Percentiles rank a stretch among this genome's conserved stretches.
These are phyloP conservation scores for Acanthochlamys bracteata DNA, from an alignment of 106 monocot species.

Conservation along the genomic window DNA sequence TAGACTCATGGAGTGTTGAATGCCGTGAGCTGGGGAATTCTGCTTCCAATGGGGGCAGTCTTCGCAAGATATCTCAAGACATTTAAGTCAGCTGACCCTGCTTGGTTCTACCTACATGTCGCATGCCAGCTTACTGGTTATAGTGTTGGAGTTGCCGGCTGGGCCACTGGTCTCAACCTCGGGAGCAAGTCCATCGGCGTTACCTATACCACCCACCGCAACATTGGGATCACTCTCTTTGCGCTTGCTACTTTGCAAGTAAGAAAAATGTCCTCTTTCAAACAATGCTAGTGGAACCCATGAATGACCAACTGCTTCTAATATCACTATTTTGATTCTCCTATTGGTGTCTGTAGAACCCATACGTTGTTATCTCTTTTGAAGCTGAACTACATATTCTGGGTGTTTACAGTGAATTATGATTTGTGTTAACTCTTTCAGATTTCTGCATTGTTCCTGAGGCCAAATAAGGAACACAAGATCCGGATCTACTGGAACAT, in stretches of 20 bases:
- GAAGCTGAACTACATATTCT: no score
- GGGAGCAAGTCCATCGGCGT: constrained; percentile 49
- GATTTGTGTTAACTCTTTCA: background rate
- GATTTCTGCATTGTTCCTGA: constrained; percentile 65
- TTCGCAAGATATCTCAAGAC: constrained; percentile 53
- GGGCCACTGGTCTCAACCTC: constrained; percentile 48
- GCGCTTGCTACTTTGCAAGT: constrained; percentile 46
- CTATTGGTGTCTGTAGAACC: no score
- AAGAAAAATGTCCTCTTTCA: background rate
- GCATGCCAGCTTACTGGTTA: constrained; percentile 48
- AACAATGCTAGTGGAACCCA: no score
- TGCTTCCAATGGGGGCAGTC: constrained; percentile 50
- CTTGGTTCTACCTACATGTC: constrained; percentile 67
- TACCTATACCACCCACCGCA: constrained; percentile 31
- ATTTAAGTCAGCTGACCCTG: constrained; percentile 48
- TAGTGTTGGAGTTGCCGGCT: constrained; percentile 37
- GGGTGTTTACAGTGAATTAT: no score
- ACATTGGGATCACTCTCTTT: constrained; percentile 57
- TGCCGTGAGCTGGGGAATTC: constrained; percentile 57
- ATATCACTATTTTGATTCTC: no score
- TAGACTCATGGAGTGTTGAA: constrained; percentile 60
- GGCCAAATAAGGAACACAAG: constrained; percentile 77
- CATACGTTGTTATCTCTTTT: no score
- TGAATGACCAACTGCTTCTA: no score
- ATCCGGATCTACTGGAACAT: constrained; percentile 61